Conservation (phyloP, 2,329 filamentous ascomycete species). For the Botrytis pseudocinerea region DNA sequence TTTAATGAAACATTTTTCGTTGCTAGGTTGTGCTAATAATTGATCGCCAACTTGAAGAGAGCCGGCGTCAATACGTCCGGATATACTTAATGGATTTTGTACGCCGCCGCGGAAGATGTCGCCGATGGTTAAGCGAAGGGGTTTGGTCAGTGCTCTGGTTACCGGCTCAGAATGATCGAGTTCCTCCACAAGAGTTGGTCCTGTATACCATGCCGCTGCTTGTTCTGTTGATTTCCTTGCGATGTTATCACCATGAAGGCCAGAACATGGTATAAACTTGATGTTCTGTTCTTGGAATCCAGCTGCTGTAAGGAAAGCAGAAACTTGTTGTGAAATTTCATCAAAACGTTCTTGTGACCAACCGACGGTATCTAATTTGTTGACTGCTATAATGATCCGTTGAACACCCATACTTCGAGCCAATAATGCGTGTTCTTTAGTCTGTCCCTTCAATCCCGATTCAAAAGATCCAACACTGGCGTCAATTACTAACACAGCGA, state of each 20-base stretch:
- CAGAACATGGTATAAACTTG: slow-evolving; percentile 85
- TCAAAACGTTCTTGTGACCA: slow-evolving; percentile 85
- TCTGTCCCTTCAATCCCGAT: slow-evolving; percentile 89
- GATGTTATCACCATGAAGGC: slow-evolving; percentile 86
- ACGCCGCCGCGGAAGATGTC: slow-evolving; percentile 82
- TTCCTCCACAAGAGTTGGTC: slow-evolving; percentile 76
- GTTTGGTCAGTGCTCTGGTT: slow-evolving; percentile 69
- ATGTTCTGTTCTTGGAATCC: slow-evolving; percentile 82
- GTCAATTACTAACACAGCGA: slow-evolving; percentile 92
- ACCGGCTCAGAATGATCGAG: slow-evolving; percentile 80
- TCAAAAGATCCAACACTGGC: slow-evolving; percentile 89
- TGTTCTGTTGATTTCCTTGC: slow-evolving; percentile 56
- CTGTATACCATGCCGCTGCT: slow-evolving; percentile 74
- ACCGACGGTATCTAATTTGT: slow-evolving; percentile 85
- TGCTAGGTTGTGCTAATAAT: slow-evolving; percentile 76
- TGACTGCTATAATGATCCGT: slow-evolving; percentile 84
- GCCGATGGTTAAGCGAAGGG: slow-evolving; percentile 81
- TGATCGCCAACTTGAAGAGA: slow-evolving; percentile 81
- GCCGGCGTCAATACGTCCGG: slow-evolving; percentile 82
- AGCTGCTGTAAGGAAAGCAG: slow-evolving; percentile 76
- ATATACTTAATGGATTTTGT: slow-evolving; percentile 79
- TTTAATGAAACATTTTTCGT: slow-evolving; percentile 79
- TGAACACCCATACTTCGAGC: slow-evolving; percentile 89
- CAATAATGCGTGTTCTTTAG: slow-evolving; percentile 87
- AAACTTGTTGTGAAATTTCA: slow-evolving; percentile 81